Evolutionary conservation across 2,329 filamentous ascomycete species (phyloP).

Genomic region (Alternaria postmessia): DNA sequence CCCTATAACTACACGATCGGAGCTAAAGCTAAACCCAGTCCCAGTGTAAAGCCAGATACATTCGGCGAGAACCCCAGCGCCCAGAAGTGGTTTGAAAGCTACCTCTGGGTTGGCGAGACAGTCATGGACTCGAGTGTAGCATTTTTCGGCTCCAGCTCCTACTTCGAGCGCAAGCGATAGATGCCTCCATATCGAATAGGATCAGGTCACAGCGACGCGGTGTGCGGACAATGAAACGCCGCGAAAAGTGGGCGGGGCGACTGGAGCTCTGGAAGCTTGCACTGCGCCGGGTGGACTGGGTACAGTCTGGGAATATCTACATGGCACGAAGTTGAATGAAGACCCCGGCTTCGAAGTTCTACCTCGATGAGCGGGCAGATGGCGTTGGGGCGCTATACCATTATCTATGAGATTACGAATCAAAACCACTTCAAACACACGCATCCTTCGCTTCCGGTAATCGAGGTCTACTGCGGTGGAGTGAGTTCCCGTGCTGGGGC

Average conservation of each 20-base stretch:
- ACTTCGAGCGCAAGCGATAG: constrained; percentile 83
- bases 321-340: neutral
- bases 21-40: constrained; percentile 54
- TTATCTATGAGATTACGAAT: constrained; percentile 13
- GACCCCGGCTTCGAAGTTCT: constrained; percentile 1
- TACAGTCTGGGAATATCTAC: neutral
- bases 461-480: neutral
- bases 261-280: neutral
- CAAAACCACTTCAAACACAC: neutral
- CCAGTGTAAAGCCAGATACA: constrained; percentile 87
- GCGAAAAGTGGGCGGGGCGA: neutral
- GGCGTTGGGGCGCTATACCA: constrained; percentile 13
- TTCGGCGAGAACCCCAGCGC: constrained; percentile 84
- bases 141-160: constrained; percentile 84
- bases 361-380: constrained; percentile 1
- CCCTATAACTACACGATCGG: constrained; percentile 9
- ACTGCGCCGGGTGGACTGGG: neutral
- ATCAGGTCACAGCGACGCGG: neutral
- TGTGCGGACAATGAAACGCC: neutral
- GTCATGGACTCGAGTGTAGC: constrained; percentile 98
- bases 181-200: neutral
- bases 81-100: constrained; percentile 89
- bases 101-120: constrained; percentile 94
- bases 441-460: neutral
- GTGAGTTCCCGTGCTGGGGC: neutral